phyloP scores from a whole-genome alignment of 495 filamentous ascomycete genomes.

The Bathelium albidoporum region DNA sequence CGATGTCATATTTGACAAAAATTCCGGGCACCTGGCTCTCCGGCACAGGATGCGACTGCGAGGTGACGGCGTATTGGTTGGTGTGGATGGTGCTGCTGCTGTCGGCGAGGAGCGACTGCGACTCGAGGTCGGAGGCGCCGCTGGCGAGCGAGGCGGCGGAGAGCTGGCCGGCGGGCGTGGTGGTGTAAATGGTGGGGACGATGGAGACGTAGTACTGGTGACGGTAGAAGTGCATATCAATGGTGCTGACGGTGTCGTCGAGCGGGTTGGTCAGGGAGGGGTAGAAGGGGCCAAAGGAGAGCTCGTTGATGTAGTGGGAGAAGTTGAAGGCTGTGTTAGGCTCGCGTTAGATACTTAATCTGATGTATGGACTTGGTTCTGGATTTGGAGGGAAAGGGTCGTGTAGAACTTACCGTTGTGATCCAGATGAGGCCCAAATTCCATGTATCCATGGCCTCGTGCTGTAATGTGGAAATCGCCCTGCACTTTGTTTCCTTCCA shows the following conservation, averaged over 20 bases:
- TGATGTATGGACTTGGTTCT: background rate
- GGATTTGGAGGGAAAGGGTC: background rate
- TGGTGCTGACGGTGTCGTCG: constrained; percentile 74
- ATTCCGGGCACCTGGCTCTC: constrained; percentile 76
- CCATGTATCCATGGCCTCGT: constrained; percentile 82
- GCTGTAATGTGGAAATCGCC: constrained; percentile 98
- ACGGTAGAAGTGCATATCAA: constrained; percentile 74
- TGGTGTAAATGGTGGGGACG: constrained; percentile 89
- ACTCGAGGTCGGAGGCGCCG: constrained; percentile 14
- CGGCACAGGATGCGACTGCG: constrained; percentile 57
- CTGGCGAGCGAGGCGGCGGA: constrained; percentile 24
- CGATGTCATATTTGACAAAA: constrained; percentile 99
- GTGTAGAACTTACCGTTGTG: constrained; percentile 53
- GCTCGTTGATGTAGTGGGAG: constrained; percentile 90
- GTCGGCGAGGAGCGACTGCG: constrained; percentile 17
- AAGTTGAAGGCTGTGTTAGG: constrained; percentile 75
- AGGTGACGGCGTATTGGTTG: constrained; percentile 96
- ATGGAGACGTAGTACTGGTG: constrained; percentile 98
- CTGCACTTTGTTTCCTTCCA: constrained; percentile 92
- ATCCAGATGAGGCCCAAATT: constrained; percentile 71
- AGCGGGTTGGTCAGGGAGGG: constrained; percentile 89
- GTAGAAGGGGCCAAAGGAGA: constrained; percentile 94
- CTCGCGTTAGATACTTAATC: background rate
- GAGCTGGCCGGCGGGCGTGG: constrained; percentile 39
- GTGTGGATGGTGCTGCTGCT: constrained; percentile 58